A percentile compares a stretch with the other conserved stretches of the same genome.
Evolutionary conservation across 148 eudicot genomes (phyloP).

Genomic region (Rhododendron henanense): DNA sequence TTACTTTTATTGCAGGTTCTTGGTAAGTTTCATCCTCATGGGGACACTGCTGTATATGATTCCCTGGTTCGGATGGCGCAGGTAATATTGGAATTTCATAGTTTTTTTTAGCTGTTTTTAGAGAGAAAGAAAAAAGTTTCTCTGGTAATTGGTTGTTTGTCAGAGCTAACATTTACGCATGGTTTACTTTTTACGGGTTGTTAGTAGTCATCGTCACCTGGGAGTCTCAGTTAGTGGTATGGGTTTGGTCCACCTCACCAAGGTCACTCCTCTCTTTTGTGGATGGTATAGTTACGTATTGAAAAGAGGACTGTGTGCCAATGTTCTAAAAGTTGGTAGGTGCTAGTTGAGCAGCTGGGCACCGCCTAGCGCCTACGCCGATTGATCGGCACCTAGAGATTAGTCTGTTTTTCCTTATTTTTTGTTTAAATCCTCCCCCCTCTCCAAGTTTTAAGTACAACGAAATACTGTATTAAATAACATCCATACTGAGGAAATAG

Average conservation of each 20-base stretch:
- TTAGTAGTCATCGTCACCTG: neutral
- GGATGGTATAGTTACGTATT: neutral
- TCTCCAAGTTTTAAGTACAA: neutral
- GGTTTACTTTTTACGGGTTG: neutral
- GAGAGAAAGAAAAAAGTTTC: neutral
- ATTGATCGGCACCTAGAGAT: neutral
- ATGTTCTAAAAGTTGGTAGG: neutral
- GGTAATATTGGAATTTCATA: conserved; percentile 35
- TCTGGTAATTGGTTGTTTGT: neutral
- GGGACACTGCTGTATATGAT: conserved; percentile 94
- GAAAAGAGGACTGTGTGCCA: neutral
- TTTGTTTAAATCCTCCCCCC: neutral
- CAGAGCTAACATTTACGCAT: neutral
- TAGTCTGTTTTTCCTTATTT: neutral
- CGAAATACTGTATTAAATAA: too few species aligned
- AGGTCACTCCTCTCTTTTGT: neutral
- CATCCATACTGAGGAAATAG: neutral
- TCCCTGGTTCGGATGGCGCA: conserved; percentile 98
- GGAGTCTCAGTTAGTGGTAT: neutral
- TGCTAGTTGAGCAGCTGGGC: neutral
- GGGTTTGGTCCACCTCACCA: neutral
- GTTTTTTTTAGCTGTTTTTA: neutral
- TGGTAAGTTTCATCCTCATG: conserved; percentile 98
- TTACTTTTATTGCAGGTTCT: conserved; percentile 52
- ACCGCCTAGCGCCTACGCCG: neutral